Conservation (phyloP, 176 grass and related monocot species). For the Cenchrus americanus region DNA sequence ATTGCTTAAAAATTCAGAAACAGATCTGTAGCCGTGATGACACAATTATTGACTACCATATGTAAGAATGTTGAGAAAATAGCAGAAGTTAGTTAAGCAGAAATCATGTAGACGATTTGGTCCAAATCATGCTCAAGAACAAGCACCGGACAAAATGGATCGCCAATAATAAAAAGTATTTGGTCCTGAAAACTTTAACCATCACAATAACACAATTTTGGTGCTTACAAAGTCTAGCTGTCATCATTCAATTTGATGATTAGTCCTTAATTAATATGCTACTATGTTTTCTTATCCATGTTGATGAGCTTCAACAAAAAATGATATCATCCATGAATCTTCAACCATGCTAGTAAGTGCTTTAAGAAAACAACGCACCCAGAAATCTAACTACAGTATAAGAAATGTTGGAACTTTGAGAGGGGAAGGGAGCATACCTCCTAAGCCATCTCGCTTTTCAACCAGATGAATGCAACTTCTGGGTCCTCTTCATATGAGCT, state of each 20-base stretch:
- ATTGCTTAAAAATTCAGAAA: constrained; percentile 31
- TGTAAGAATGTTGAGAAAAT: not conserved
- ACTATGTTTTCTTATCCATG: not conserved
- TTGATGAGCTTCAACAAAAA: not conserved
- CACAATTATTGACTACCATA: not conserved
- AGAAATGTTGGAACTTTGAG: too few relatives aligned
- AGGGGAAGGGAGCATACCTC: too few relatives aligned
- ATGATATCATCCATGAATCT: not conserved
- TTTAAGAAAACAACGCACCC: too few relatives aligned
- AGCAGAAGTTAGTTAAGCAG: not conserved
- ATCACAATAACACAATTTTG: not conserved
- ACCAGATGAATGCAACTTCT: too few relatives aligned
- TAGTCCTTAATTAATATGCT: constrained; percentile 6
- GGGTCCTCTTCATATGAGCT: too few relatives aligned
- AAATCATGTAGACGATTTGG: constrained; percentile 15
- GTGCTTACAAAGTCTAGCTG: not conserved
- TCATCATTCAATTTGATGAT: not conserved
- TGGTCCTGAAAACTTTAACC: not conserved
- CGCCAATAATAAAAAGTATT: constrained; percentile 16
- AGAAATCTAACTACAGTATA: too few relatives aligned
- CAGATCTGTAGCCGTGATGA: not conserved
- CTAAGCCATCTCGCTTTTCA: too few relatives aligned
- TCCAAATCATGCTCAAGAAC: constrained; percentile 2
- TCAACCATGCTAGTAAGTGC: too few relatives aligned
- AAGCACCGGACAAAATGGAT: not conserved